These are phyloP conservation scores for Lentinula boryana DNA, from an alignment of 768 basidiomycete species.

Conservation along the genomic window DNA sequence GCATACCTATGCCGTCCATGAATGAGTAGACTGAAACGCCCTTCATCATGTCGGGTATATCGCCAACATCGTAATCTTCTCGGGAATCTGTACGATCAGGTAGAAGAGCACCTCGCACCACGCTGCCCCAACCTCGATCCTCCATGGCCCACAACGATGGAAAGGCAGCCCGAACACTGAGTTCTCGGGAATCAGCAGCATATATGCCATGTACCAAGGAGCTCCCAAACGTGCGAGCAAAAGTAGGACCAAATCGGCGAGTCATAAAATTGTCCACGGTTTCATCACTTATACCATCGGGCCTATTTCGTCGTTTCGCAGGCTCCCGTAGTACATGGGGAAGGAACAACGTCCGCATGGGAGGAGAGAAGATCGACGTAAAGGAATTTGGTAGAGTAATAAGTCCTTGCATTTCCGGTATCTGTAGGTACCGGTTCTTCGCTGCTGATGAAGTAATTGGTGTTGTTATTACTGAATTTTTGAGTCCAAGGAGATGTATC, in stretches of 20 bases:
- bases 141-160: conserved; percentile 69
- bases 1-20: conserved; percentile 62
- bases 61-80: conserved; percentile 43
- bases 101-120: conserved; percentile 53
- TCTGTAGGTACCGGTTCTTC: conserved; percentile 66
- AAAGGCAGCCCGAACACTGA: conserved; percentile 78
- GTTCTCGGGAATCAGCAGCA: conserved; percentile 69
- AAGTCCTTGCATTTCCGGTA: conserved; percentile 49
- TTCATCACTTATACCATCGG: conserved; percentile 53
- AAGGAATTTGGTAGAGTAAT: conserved; percentile 39
- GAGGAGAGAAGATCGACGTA: conserved; percentile 29
- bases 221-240: conserved; percentile 72
- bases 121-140: conserved; percentile 60
- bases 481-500: conserved; percentile 72
- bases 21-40: conserved; percentile 79
- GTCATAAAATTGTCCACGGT: conserved; percentile 73
- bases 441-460: conserved; percentile 67
- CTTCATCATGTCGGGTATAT: conserved; percentile 40
- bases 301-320: conserved; percentile 40
- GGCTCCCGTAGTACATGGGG: conserved; percentile 54
- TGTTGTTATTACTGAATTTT: conserved; percentile 57
- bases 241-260: conserved; percentile 62
- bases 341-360: conserved; percentile 40
- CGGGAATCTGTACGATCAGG: conserved; percentile 12
- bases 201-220: conserved; percentile 92